Conservation (phyloP, 2,329 filamentous ascomycete genomes). For the Knufia fluminis region DNA sequence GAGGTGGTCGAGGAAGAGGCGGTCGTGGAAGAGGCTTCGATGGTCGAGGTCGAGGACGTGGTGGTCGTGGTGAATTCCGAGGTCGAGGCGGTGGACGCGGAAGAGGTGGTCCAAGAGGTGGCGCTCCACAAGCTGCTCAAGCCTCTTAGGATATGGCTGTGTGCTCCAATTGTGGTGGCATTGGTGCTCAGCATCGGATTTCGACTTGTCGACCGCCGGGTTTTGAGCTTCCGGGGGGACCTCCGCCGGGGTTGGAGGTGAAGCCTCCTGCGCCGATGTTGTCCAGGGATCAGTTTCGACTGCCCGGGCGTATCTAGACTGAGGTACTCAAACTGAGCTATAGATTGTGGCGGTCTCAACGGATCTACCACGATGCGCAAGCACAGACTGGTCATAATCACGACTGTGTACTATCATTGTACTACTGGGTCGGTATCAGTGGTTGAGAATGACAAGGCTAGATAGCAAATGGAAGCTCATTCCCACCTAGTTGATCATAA, state of each 20-base stretch:
- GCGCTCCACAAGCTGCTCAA: slow-evolving; percentile 1
- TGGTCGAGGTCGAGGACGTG: slow-evolving; percentile 23
- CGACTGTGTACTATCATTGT: slow-evolving; percentile 1
- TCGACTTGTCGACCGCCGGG: neutral
- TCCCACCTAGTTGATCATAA: neutral
- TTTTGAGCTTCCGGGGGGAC: neutral
- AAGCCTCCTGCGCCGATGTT: too few relatives aligned
- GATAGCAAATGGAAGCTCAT: neutral
- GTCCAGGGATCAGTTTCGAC: neutral
- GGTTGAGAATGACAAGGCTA: neutral
- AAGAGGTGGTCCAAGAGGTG: slow-evolving; percentile 14
- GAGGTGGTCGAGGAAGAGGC: slow-evolving; percentile 29
- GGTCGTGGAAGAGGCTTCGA: slow-evolving; percentile 28
- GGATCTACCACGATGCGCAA: too few relatives aligned
- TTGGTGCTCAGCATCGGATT: neutral
- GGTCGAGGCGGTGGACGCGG: slow-evolving; percentile 29
- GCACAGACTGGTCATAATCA: neutral
- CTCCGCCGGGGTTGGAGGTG: neutral
- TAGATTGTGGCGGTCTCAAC: too few relatives aligned
- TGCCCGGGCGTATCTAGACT: too few relatives aligned
- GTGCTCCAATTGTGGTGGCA: neutral
- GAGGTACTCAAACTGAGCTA: too few relatives aligned
- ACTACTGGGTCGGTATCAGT: neutral
- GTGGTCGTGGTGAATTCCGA: slow-evolving; percentile 23
- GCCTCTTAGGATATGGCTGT: neutral